Base-by-base conservation (phyloP, 192 early-diverging fungal genomes). In the Cladochytrium replicatum region DNA sequence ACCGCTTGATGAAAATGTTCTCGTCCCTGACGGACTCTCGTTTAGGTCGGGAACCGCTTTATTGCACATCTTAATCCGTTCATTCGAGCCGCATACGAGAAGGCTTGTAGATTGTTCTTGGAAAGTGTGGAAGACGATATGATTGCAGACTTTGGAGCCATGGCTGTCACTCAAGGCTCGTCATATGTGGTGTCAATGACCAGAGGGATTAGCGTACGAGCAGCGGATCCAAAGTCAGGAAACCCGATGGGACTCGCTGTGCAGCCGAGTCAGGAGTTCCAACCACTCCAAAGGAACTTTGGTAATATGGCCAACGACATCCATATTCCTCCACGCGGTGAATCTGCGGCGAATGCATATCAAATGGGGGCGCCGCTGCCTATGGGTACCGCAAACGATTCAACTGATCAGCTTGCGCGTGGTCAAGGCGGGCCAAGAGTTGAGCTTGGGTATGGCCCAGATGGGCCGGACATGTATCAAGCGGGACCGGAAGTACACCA, bases 51-150 rank as follows among this genome's bases (percentile, higher is more conserved):
- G 15, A 6, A 26, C 3, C 45, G 43, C 48, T 45, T 62, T 43
- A 47, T 62, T 13, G 29, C 21, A 3, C 53, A 51, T n/a, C 34
- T 61, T 8, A 61, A 61, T 50, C 49, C 59, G 4, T 54, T 61
- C 32, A 21, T 61, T 5, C 24, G n/a, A 15, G 6, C 46, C 19
- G 46, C 52, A 2, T 61, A 61, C 41, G 19, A 42, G 9, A 37
- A 48, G 19, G 29, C 32, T 0, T 34, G 45, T 1, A 23, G 29
- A 7, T 51, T 55, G 3, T 56, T 61, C 32, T 13, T 46, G 31
- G n/a, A n/a, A n/a, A n/a, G n/a, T n/a, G 17, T 13, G 13, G 13
- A 37, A 13, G 34, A 37, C 17, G 34, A 37, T 37, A 37, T 37
- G 13, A 13, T 37, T 13, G 34, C 17, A 37, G 34, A 37, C 13